These are phyloP conservation scores for Phytophthora fragariaefolia DNA, from an alignment of 352 stramenopile species.

Conservation along the genomic window DNA sequence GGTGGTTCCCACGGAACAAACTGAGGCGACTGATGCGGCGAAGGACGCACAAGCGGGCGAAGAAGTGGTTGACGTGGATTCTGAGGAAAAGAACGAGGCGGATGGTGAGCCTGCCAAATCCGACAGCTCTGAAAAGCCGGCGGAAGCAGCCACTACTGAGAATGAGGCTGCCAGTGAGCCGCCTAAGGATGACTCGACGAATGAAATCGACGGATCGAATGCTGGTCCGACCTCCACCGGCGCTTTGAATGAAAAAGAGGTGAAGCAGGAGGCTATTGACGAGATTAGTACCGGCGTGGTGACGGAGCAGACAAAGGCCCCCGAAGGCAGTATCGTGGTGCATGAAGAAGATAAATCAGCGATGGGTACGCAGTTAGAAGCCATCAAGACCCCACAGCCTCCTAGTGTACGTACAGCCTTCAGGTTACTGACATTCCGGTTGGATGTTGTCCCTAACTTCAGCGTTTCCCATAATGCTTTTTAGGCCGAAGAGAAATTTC, in stretches of 20 bases:
- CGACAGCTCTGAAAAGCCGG: slow-evolving; percentile 5
- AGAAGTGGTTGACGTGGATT: not conserved
- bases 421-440: not conserved
- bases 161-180: not conserved
- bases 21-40: not conserved
- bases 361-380: slow-evolving; percentile 13
- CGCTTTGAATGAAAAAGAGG: slow-evolving; percentile 31
- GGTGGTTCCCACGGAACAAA: not conserved
- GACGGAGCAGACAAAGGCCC: not conserved
- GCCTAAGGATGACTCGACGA: slow-evolving; percentile 1
- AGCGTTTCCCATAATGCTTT: not conserved
- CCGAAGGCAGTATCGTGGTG: not conserved
- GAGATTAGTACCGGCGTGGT: not conserved
- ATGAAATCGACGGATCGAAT: not conserved
- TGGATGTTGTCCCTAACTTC: no score
- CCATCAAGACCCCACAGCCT: slow-evolving; percentile 10
- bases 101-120: not conserved
- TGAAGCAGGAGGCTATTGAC: slow-evolving; percentile 32
- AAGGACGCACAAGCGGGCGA: not conserved
- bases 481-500: slow-evolving; percentile 64
- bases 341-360: slow-evolving; percentile 1
- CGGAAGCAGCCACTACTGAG: not conserved
- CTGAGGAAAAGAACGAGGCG: slow-evolving; percentile 6
- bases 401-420: slow-evolving; percentile 29
- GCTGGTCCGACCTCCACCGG: slow-evolving; percentile 1